Evolutionary conservation across 2,329 filamentous ascomycete species (phyloP), one percentile per base, ranked within the genome.

Genomic region (Neopestalotiopsis clavispora): DNA sequence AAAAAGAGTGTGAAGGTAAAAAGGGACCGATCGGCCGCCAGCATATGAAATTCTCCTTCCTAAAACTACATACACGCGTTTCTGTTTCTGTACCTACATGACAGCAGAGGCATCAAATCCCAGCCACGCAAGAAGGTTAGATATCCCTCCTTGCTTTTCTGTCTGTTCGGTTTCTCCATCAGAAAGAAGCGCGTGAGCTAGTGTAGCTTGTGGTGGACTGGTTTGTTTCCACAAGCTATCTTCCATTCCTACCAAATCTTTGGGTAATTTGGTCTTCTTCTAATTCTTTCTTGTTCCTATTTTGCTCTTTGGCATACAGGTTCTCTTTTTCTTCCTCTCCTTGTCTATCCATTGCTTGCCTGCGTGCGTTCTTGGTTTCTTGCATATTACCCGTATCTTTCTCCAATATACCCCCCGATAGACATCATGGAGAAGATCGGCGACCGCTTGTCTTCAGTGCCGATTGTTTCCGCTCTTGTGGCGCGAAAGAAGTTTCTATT

Each of bases 391-490:
- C 17, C n/a, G 30, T 23, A n/a, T 38, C 34, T 20, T 60, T 34
- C n/a, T 42, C 30, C 30, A 62, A 62, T 38, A 62, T 62, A 62
- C 59, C 62, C 38, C 38, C 60, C 60, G 30, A 34, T 20, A 34
- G 38, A 49, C 62, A 65, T 65, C 20, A 65, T 69, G 65, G 63
- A 69, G 61, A 65, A 65, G 45, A 34, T 61, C 40, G 56, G 65
- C 10, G 62, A 69, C 7, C 66, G 59, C 10, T 20, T 69, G 23
- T 67, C 68, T 12, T 38, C 61, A 20, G 62, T 56, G 7, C 66
- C 68, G 12, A 68, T 65, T 40, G 62, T 68, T 45, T 69, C 68
- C 28, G 68, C 65, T 14, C 66, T 69, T 28, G 66, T 69, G 13
- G 68, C 68, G 23, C 62, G 62, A 34, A 60, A 58, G 66, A 62